Evolutionary conservation across 768 basidiomycete species (phyloP).

Genomic region (Leccinum pellstonianum): DNA sequence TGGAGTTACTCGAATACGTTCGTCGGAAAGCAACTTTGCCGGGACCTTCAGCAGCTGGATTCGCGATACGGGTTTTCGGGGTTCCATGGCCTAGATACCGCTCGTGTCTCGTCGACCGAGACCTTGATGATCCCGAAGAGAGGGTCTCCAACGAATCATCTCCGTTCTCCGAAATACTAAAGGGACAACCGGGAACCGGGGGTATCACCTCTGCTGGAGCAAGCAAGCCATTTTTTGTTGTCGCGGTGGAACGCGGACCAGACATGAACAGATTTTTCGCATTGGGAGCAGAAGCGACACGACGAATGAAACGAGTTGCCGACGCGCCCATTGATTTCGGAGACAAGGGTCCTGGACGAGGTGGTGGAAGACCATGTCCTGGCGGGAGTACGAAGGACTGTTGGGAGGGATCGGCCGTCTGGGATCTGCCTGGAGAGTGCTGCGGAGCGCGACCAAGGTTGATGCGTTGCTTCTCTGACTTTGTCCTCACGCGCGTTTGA

Average conservation of each 20-base stretch:
- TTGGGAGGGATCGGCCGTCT: slow-evolving; percentile 36
- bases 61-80: slow-evolving; percentile 46
- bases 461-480: slow-evolving; percentile 48
- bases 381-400: slow-evolving; percentile 40
- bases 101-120: slow-evolving; percentile 44
- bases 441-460: slow-evolving; percentile 47
- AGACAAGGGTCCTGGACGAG: slow-evolving; percentile 53
- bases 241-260: slow-evolving; percentile 53
- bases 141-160: slow-evolving; percentile 74
- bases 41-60: slow-evolving; percentile 47
- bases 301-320: slow-evolving; percentile 86
- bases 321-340: slow-evolving; percentile 70
- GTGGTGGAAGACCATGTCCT: slow-evolving; percentile 29
- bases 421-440: slow-evolving; percentile 27
- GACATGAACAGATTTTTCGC: slow-evolving; percentile 85
- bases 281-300: slow-evolving; percentile 96
- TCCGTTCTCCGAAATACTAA: slow-evolving; percentile 55
- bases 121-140: slow-evolving; percentile 73
- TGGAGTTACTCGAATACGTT: slow-evolving; percentile 97
- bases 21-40: slow-evolving; percentile 78
- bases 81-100: slow-evolving; percentile 27
- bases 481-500: slow-evolving; percentile 37
- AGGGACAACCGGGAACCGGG: slow-evolving; percentile 49
- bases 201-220: slow-evolving; percentile 66
- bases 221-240: slow-evolving; percentile 75